phyloP scores from a whole-genome alignment of 441 rosid genomes.

The Caryocar brasiliense region DNA sequence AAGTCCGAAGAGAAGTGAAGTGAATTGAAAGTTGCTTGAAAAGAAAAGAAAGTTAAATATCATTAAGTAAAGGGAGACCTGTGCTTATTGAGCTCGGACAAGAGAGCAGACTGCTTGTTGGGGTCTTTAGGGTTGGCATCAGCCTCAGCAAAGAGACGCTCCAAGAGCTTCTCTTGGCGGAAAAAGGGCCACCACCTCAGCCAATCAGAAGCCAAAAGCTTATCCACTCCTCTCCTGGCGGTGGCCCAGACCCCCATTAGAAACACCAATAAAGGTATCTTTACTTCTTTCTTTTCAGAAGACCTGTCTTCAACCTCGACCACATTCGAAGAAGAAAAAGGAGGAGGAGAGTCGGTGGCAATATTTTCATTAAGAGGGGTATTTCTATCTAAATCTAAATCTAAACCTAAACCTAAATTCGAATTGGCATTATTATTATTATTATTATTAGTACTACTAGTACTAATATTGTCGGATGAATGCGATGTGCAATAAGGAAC shows the following conservation, averaged over 20 bases:
- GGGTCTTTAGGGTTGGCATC: constrained; percentile 79
- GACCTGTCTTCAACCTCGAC: too few species aligned
- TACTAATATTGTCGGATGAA: constrained; percentile 35
- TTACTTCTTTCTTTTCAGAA: too few species aligned
- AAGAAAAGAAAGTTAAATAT: not conserved
- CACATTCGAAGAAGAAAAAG: too few species aligned
- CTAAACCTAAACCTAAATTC: too few species aligned
- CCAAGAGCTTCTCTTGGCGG: constrained; percentile 61
- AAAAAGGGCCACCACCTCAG: constrained; percentile 64
- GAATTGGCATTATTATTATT: too few species aligned
- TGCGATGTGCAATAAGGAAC: constrained; percentile 59
- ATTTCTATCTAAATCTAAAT: too few species aligned
- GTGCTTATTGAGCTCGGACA: constrained; percentile 82
- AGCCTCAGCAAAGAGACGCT: constrained; percentile 68
- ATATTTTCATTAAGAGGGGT: too few species aligned
- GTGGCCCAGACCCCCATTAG: constrained; percentile 55
- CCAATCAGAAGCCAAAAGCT: constrained; percentile 53
- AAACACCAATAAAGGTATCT: too few species aligned
- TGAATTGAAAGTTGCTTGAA: not conserved
- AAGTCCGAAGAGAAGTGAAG: not conserved
- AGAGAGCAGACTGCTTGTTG: constrained; percentile 51
- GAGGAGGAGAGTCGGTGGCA: too few species aligned
- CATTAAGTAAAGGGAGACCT: constrained; percentile 28
- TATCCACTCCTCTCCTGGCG: constrained; percentile 39
- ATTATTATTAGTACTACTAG: constrained; percentile 18